A percentile compares a stretch with the other conserved stretches of the same genome.
phyloP scores from a whole-genome alignment of 78 protist species.

The Dictyostelium purpureum region DNA sequence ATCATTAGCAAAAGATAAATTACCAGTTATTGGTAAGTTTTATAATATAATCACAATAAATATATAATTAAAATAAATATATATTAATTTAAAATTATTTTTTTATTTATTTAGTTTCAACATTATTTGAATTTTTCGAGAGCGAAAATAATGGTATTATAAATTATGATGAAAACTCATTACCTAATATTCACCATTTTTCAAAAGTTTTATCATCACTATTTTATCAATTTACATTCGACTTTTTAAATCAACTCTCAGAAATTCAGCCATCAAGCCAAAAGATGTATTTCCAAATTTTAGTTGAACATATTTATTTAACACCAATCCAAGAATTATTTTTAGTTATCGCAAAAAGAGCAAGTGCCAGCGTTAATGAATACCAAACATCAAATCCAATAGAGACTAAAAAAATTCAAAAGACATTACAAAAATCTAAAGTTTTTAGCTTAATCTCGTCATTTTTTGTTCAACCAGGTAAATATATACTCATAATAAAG shows the following conservation, averaged over 20 bases:
- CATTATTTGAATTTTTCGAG: conserved; percentile 54
- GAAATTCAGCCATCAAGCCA: conserved; percentile 19
- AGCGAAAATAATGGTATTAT: background rate
- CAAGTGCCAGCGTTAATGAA: conserved; percentile 40
- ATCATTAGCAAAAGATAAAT: conserved; percentile 35
- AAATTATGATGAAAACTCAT: background rate
- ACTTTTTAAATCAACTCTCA: conserved; percentile 12
- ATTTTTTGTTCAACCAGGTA: conserved; percentile 18
- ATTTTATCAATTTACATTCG: conserved; percentile 41
- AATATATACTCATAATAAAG: background rate
- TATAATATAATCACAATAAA: background rate
- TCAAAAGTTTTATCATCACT: conserved; percentile 24
- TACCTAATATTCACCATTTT: conserved; percentile 53
- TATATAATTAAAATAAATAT: background rate
- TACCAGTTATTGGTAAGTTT: conserved; percentile 25
- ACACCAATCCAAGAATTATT: conserved; percentile 46
- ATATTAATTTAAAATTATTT: background rate
- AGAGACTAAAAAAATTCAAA: conserved; percentile 63
- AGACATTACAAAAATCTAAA: conserved; percentile 47
- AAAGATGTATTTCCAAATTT: conserved; percentile 38
- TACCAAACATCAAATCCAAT: conserved; percentile 69
- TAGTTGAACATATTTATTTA: conserved; percentile 10
- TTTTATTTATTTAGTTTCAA: background rate
- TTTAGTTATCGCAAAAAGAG: conserved; percentile 29
- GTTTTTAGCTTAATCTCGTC: conserved; percentile 1